Percentiles rank a stretch among this genome's conserved stretches.
Evolutionary conservation across 1,139 yeast genomes (phyloP).

Genomic region (Sugiyamaella neomexicana): DNA sequence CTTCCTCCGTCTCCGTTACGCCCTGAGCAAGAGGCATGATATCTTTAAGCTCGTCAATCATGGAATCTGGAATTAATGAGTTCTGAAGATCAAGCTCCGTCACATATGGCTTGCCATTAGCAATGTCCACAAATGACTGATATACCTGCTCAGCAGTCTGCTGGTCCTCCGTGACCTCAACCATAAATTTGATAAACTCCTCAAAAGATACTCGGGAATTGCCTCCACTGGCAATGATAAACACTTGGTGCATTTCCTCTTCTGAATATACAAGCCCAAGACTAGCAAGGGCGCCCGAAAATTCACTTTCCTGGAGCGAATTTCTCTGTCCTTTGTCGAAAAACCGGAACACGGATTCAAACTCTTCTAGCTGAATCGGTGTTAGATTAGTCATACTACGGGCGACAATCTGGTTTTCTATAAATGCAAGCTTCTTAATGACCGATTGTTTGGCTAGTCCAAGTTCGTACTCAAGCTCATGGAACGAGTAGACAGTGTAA

Average conservation of each 20-base stretch:
- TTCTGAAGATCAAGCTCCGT: constrained; percentile 45
- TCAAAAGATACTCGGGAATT: constrained; percentile 39
- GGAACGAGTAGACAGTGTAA: constrained; percentile 43
- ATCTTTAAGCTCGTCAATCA: constrained; percentile 38
- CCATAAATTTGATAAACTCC: constrained; percentile 45
- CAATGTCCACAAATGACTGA: constrained; percentile 44
- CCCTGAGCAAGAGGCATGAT: constrained; percentile 36
- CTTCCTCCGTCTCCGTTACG: constrained; percentile 29
- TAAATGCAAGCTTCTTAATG: constrained; percentile 42
- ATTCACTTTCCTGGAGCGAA: constrained; percentile 40
- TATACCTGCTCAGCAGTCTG: constrained; percentile 44
- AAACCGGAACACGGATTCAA: constrained; percentile 45
- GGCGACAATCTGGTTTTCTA: constrained; percentile 46
- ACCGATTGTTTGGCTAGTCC: constrained; percentile 43
- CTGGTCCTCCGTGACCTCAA: constrained; percentile 44
- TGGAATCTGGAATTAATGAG: constrained; percentile 40
- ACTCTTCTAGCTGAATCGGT: constrained; percentile 46
- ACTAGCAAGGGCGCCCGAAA: constrained; percentile 45
- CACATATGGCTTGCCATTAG: constrained; percentile 44
- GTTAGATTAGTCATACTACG: constrained; percentile 44
- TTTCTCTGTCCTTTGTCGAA: constrained; percentile 44
- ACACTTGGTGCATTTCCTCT: constrained; percentile 43
- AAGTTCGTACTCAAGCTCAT: constrained; percentile 45
- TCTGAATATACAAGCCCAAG: constrained; percentile 43
- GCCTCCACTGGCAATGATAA: constrained; percentile 37